Evolutionary conservation across 1,139 yeast genomes (phyloP).

Genomic region (Kurtzmaniella quercitrusa): DNA sequence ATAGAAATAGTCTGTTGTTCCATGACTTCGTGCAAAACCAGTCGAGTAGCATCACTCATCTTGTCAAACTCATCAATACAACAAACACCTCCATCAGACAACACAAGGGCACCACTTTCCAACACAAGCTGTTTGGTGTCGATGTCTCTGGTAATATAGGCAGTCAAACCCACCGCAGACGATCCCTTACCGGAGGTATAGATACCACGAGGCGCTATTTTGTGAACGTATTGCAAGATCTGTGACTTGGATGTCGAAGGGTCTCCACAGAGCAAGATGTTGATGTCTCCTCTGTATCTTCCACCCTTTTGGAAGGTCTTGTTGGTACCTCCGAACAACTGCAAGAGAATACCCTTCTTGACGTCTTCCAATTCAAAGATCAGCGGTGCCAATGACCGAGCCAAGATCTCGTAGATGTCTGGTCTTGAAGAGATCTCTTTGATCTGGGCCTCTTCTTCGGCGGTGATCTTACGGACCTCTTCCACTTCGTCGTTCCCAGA

Average conservation of each 20-base stretch:
- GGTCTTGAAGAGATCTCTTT: constrained; percentile 58
- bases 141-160: constrained; percentile 89
- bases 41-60: constrained; percentile 91
- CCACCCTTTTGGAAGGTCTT: constrained; percentile 89
- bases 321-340: constrained; percentile 92
- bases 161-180: constrained; percentile 98
- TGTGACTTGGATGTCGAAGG: constrained; percentile 98
- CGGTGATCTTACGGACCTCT: constrained; percentile 65
- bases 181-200: constrained; percentile 98
- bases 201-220: constrained; percentile 96
- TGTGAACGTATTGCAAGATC: constrained; percentile 87
- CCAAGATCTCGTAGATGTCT: constrained; percentile 82
- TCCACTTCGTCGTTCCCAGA: constrained; percentile 50
- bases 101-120: constrained; percentile 93
- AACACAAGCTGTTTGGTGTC: constrained; percentile 91
- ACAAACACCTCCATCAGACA: constrained; percentile 97
- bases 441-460: constrained; percentile 65
- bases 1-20: constrained; percentile 98
- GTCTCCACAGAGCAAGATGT: constrained; percentile 89
- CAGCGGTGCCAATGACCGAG: constrained; percentile 93
- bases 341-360: constrained; percentile 88
- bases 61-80: constrained; percentile 98
- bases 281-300: constrained; percentile 92
- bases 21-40: constrained; percentile 97
- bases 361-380: constrained; percentile 95